A percentile compares a stretch with the other conserved stretches of the same genome.
These are phyloP conservation scores for Blastobotrys aristatus DNA, from an alignment of 1,139 yeast genomes.

Conservation along the genomic window DNA sequence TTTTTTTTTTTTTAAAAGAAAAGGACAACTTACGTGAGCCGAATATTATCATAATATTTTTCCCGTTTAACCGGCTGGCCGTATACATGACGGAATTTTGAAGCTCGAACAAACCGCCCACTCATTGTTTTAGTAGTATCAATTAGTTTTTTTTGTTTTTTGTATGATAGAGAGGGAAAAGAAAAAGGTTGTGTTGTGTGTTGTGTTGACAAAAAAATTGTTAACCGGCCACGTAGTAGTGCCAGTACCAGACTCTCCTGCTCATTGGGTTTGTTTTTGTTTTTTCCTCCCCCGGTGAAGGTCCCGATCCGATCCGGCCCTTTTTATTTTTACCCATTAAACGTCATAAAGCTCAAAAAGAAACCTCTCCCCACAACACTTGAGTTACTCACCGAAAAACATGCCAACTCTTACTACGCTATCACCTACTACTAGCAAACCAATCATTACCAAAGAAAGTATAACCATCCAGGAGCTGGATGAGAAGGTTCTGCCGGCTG, in stretches of 20 bases:
- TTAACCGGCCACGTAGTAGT: too few relatives aligned
- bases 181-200: background rate
- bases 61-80: constrained; percentile 91
- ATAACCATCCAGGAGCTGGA: constrained; percentile 27
- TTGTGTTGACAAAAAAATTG: background rate
- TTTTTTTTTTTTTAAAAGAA: background rate
- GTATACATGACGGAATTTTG: constrained; percentile 91
- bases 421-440: constrained; percentile 31
- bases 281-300: too few relatives aligned
- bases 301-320: too few relatives aligned
- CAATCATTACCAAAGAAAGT: constrained; percentile 29
- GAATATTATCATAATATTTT: constrained; percentile 77
- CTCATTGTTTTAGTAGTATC: constrained; percentile 35
- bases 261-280: too few relatives aligned
- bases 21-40: constrained; percentile 31
- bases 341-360: too few relatives aligned
- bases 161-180: background rate
- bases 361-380: background rate
- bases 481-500: constrained; percentile 23
- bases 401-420: constrained; percentile 30
- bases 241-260: too few relatives aligned
- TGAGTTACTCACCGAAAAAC: background rate
- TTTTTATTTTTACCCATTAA: too few relatives aligned
- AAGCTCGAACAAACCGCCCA: constrained; percentile 92
- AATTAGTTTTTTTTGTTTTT: background rate